These are phyloP conservation scores for Apiotrichum sp. DNA, from an alignment of 1,284 basidiomycete genomes.

Conservation along the genomic window DNA sequence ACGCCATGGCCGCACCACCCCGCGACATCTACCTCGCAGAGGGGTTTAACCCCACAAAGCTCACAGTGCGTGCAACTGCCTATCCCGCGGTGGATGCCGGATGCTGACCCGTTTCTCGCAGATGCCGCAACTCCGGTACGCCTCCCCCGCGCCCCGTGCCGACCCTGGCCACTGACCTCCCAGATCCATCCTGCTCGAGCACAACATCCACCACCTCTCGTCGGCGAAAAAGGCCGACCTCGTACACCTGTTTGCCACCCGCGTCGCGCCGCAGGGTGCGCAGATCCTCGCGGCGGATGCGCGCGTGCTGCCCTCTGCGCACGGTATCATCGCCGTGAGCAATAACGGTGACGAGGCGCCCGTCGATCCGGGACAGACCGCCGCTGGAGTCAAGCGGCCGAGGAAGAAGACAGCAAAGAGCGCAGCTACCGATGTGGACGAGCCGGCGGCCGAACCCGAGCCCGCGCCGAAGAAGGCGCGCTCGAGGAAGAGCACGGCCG, in stretches of 20 bases:
- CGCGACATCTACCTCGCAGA: conserved; percentile 62
- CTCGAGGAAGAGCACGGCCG: conserved; percentile 1
- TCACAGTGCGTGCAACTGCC: conserved; percentile 49
- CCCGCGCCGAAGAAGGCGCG: conserved; percentile 16
- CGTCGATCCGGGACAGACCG: background rate
- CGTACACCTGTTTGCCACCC: conserved; percentile 68
- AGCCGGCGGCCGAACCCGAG: conserved; percentile 4
- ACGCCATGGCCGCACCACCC: conserved; percentile 33
- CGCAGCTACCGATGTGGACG: conserved; percentile 8
- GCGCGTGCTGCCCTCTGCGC: conserved; percentile 32
- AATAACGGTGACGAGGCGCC: conserved; percentile 18
- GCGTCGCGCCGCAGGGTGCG: conserved; percentile 60
- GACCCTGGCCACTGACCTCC: background rate
- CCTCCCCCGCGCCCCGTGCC: background rate
- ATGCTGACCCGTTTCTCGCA: conserved; percentile 7
- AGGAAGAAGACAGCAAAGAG: conserved; percentile 13
- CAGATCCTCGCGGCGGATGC: conserved; percentile 45
- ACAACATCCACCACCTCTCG: conserved; percentile 69
- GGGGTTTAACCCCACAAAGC: conserved; percentile 70
- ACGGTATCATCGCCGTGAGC: conserved; percentile 41
- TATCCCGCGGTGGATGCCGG: no score
- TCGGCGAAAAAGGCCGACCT: conserved; percentile 81
- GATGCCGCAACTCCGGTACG: conserved; percentile 46
- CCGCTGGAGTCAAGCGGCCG: conserved; percentile 20
- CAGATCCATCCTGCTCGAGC: conserved; percentile 49